Evolutionary conservation across 306 rosid species (phyloP).

Genomic region (Corylus heterophylla): DNA sequence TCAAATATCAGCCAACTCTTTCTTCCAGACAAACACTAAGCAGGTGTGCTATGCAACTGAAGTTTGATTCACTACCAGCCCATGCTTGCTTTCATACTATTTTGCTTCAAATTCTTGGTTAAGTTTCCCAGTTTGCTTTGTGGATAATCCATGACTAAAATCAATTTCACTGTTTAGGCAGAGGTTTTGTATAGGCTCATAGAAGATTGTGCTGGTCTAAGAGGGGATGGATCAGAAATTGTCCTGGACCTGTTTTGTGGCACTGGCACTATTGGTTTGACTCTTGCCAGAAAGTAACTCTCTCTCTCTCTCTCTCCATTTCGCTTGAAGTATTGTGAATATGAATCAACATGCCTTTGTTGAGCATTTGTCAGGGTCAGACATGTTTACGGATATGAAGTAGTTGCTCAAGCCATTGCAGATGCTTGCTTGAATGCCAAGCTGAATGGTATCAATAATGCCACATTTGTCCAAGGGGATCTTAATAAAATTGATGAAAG

Average conservation of each 20-base stretch:
- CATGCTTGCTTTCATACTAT: constrained; percentile 4
- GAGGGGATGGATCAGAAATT: constrained; percentile 83
- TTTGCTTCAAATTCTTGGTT: constrained; percentile 18
- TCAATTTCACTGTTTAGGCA: constrained; percentile 56
- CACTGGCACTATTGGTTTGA: constrained; percentile 93
- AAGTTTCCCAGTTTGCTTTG: constrained; percentile 22
- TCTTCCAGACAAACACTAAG: constrained; percentile 89
- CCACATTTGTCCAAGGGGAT: constrained; percentile 91
- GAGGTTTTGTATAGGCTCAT: constrained; percentile 85
- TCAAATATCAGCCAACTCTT: constrained; percentile 96
- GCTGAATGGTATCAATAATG: constrained; percentile 73
- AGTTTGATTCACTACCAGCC: neutral
- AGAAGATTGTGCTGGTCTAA: constrained; percentile 78
- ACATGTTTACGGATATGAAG: constrained; percentile 93
- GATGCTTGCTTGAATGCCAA: constrained; percentile 83
- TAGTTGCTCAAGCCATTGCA: constrained; percentile 80
- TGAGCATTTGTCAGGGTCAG: constrained; percentile 50
- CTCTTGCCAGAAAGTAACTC: constrained; percentile 80
- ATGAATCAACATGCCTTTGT: constrained; percentile 17
- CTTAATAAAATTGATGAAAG: constrained; percentile 86
- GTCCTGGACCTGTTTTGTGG: constrained; percentile 98
- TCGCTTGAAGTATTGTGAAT: neutral
- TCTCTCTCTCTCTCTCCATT: neutral
- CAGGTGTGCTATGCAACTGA: constrained; percentile 58
- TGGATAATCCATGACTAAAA: constrained; percentile 22